Base-by-base conservation (phyloP, 495 filamentous ascomycete genomes). In the Aspergillus taichungensis region DNA sequence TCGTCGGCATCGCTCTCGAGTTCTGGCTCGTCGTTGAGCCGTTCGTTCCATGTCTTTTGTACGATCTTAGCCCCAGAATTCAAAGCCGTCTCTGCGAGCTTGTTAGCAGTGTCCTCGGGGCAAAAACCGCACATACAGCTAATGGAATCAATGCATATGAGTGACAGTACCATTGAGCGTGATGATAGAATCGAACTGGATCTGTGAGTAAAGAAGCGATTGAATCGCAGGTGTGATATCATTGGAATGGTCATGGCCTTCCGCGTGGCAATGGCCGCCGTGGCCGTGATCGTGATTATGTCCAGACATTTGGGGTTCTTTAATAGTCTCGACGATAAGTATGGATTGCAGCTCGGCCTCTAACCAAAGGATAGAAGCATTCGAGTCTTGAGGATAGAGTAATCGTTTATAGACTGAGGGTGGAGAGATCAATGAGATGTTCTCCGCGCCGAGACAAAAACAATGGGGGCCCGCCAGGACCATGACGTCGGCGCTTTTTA, bases 191-290 rank as follows among this genome's bases (percentile, higher is more conserved):
- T 87, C 83, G 61, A 97, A 96, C 45, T 90, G 75, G 54, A 98
- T 91, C 58, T 95, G 84, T 37, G 86, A 77, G 66, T 95, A 97
- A 9, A 98, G 75, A 30, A 87, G 82, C 46, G 78, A 83, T 64
- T 96, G 89, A 30, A 94, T 67, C 3, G 90, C 90, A 1, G 91
- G 90, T 5, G 84, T 86, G 54, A 94, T 78, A 63, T 98, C 94
- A 66, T 96, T 90, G 13, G 83, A 79, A 61, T 94, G 87, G 59
- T 88, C 85, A 59, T 95, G 85, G 29, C 55, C 55, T 40, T 71
- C 66, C 5, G 56, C 57, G 33, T 72, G 62, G 48, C 69, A 66
- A 49, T 71, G 69, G 30, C 64, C 62, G 28, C 59, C 56, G 37
- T 72, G 62, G 28, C 55, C 56, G 35, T 75, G 67, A 37, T 75